Evolutionary conservation across 371 early-diverging fungal genomes (phyloP).

Genomic region (Amoeboaphelidium occidentale): DNA sequence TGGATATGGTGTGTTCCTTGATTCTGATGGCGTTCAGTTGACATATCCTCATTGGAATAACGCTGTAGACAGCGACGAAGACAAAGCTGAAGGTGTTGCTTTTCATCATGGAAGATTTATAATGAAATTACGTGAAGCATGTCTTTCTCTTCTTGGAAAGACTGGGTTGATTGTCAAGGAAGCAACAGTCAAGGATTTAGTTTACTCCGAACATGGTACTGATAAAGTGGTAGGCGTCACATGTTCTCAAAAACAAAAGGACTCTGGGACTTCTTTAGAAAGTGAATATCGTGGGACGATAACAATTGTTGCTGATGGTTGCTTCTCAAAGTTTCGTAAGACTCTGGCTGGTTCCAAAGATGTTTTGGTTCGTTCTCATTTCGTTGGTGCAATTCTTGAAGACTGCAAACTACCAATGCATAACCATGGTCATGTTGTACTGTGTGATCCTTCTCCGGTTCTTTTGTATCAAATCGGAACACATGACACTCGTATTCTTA

Average conservation of each 20-base stretch:
- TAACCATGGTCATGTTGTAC: constrained; percentile 67
- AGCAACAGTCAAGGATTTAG: constrained; percentile 3
- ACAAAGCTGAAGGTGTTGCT: constrained; percentile 29
- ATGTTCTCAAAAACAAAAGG: constrained; percentile 6
- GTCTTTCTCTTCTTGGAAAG: constrained; percentile 20
- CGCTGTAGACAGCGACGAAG: constrained; percentile 3
- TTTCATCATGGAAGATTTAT: constrained; percentile 89
- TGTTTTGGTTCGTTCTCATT: constrained; percentile 18
- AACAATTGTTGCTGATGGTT: constrained; percentile 68
- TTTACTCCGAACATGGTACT: background rate
- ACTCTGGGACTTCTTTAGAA: background rate
- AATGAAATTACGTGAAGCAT: constrained; percentile 46
- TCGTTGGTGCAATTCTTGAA: constrained; percentile 21
- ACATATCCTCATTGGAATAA: background rate
- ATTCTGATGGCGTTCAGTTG: background rate
- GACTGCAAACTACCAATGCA: constrained; percentile 48
- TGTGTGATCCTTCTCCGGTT: constrained; percentile 63
- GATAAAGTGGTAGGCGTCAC: constrained; percentile 10
- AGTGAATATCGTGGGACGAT: constrained; percentile 29
- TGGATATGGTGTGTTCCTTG: constrained; percentile 51
- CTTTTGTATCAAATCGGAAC: constrained; percentile 76
- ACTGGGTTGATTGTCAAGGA: too few species aligned
- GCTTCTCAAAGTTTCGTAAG: constrained; percentile 78
- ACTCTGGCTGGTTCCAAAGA: constrained; percentile 24
- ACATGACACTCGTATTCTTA: constrained; percentile 63